Evolutionary conservation across 2,329 filamentous ascomycete genomes (phyloP), one percentile per base, ranked within the genome.

Genomic region (Ascosphaera pollenicola): DNA sequence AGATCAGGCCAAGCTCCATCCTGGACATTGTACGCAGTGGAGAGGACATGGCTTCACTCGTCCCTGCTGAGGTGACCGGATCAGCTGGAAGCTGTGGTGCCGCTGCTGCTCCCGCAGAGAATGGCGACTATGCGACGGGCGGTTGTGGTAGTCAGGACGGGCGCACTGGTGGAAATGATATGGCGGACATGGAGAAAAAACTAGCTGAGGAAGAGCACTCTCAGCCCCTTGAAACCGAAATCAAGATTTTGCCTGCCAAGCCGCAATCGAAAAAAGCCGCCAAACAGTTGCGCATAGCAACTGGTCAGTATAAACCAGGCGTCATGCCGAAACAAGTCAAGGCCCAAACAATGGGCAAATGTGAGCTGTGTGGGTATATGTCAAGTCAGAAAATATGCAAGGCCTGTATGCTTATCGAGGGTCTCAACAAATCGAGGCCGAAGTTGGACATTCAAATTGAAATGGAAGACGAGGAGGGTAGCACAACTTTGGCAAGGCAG

Each of bases 351-450:
- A 69, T 94, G 47, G 82, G 87, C 2, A 76, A 75, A 45, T 98
- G 89, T 52, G 72, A 77, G 51, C 76, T 73, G 39, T 98, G 89
- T 49, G 89, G 89, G 11, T 98, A 95, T 54, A 79, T 98, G 57
- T 93, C 89, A 2, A 94, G 85, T 49, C 89, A 98, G 57, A 70
- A 73, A 21, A 72, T 94, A 31, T 98, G 89, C 59, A 92, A 98
- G 58, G 89, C 89, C 0, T 98, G 89, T 54, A 78, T 75, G 44
- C 63, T 98, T 35, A 68, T 98, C 2, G 85, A 95, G 49, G 82
- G 79, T 0, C 57, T 98, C 37, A 98, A 98, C 54, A 94, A 89
- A 50, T 71, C 64, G 44, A 51, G 61, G 10, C 66, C 66, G 24
- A 60, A 57, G 47, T 62, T 57, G 6, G 49, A 54, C 6, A 63